Conservation (phyloP, 371 early-diverging fungal genomes). For the Mortierella sp. region DNA sequence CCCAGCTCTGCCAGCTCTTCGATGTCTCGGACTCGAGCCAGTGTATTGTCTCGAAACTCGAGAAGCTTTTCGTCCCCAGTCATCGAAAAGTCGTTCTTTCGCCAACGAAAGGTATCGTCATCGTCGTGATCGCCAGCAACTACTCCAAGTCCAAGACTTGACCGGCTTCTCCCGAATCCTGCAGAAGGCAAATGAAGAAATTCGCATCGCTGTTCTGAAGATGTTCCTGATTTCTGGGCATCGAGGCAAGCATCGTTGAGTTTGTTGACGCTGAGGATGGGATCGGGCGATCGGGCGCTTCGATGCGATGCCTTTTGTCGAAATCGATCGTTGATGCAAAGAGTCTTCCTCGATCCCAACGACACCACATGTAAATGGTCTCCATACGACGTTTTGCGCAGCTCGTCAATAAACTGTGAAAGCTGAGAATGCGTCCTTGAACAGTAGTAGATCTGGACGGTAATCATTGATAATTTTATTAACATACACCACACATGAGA, state of each 20-base stretch:
- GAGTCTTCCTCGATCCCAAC: constrained; percentile 86
- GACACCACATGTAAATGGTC: constrained; percentile 72
- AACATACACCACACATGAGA: neutral
- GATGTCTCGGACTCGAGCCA: constrained; percentile 77
- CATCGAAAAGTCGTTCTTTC: constrained; percentile 10
- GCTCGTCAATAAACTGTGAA: constrained; percentile 89
- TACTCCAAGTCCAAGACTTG: constrained; percentile 1
- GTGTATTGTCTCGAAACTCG: constrained; percentile 69
- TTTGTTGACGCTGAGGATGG: constrained; percentile 30
- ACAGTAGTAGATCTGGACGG: constrained; percentile 75
- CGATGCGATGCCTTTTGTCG: constrained; percentile 66
- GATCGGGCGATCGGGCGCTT: constrained; percentile 7
- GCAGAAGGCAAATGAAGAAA: constrained; percentile 23
- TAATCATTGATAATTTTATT: neutral
- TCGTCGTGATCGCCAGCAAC: neutral
- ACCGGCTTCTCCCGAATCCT: neutral
- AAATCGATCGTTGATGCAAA: constrained; percentile 84
- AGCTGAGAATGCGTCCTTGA: constrained; percentile 96
- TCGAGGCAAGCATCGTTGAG: constrained; percentile 49
- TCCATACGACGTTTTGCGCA: constrained; percentile 83
- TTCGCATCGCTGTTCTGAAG: constrained; percentile 39
- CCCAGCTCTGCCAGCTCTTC: constrained; percentile 87
- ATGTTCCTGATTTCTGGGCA: constrained; percentile 45
- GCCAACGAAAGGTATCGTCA: constrained; percentile 3
- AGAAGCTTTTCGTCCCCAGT: constrained; percentile 53